Percentiles rank a stretch among this genome's conserved stretches.
Conservation (phyloP, 2,329 filamentous ascomycete species). For the Sarocladium strictum region DNA sequence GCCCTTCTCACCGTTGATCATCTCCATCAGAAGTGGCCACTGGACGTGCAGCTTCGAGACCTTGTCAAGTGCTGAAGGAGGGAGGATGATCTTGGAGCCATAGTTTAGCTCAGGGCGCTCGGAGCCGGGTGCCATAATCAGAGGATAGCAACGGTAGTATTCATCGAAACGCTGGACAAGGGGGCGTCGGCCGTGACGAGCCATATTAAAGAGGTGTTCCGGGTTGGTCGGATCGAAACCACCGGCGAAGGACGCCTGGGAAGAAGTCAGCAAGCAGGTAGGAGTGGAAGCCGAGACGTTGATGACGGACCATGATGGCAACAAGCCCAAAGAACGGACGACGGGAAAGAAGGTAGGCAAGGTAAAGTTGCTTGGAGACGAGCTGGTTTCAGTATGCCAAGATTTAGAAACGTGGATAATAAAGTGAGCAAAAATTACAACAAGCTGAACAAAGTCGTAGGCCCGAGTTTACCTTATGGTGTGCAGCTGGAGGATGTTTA, state of each 20-base stretch:
- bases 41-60: constrained; percentile 93
- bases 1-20: constrained; percentile 78
- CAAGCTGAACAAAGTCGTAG: background rate
- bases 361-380: background rate
- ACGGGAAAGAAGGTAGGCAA: background rate
- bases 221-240: constrained; percentile 42
- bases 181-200: constrained; percentile 39
- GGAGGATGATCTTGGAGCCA: constrained; percentile 95
- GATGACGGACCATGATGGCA: constrained; percentile 7
- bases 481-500: background rate
- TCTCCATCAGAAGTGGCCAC: constrained; percentile 94
- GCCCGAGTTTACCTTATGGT: background rate
- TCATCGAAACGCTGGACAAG: constrained; percentile 83
- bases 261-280: background rate
- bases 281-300: background rate
- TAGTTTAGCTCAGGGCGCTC: constrained; percentile 89
- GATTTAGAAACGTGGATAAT: background rate
- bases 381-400: too few relatives aligned
- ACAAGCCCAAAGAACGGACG: background rate
- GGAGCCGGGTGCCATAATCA: constrained; percentile 87
- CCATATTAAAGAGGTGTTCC: constrained; percentile 44
- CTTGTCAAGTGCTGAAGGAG: constrained; percentile 94
- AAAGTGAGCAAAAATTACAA: background rate
- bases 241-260: constrained; percentile 24
- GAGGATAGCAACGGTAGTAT: constrained; percentile 95